Conservation (phyloP, 371 early-diverging fungal genomes). For the Paraphysoderma sedebokerense region DNA sequence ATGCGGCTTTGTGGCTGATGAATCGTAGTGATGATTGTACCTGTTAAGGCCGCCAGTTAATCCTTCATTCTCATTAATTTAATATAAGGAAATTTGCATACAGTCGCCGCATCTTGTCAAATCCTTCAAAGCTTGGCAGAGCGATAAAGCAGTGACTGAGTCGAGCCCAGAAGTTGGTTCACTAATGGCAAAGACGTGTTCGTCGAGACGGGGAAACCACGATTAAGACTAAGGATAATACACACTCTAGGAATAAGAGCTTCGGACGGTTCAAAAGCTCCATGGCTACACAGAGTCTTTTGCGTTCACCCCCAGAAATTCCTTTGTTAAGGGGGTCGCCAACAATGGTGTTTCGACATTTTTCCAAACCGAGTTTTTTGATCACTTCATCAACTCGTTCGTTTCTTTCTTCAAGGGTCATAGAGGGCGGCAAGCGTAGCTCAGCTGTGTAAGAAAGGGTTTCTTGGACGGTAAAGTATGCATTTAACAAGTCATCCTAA, state of each 20-base stretch:
- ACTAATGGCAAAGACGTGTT: too few species aligned
- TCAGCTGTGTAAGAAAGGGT: constrained; percentile 58
- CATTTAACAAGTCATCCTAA: constrained; percentile 70
- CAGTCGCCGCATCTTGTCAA: constrained; percentile 33
- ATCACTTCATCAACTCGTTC: constrained; percentile 54
- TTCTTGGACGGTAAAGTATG: constrained; percentile 66
- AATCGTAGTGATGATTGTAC: too few species aligned
- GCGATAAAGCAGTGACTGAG: constrained; percentile 42
- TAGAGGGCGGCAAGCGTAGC: constrained; percentile 52
- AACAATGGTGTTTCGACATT: constrained; percentile 57
- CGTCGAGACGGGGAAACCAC: too few species aligned
- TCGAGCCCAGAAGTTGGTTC: constrained; percentile 59
- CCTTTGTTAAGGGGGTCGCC: constrained; percentile 60
- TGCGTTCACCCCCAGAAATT: constrained; percentile 69
- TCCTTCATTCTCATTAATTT: too few species aligned
- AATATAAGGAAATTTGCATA: too few species aligned
- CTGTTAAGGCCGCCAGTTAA: too few species aligned
- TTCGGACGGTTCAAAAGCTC: constrained; percentile 78
- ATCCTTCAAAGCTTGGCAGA: constrained; percentile 31
- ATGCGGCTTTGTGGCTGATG: too few species aligned
- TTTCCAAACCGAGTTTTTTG: constrained; percentile 52
- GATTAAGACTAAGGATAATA: too few species aligned
- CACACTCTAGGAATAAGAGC: constrained; percentile 82
- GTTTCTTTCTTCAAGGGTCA: constrained; percentile 32
- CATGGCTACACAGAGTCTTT: constrained; percentile 70